Percentiles rank a stretch among this genome's conserved stretches.
These are phyloP conservation scores for Trichoderma orchidacearum DNA, from an alignment of 495 filamentous ascomycete genomes.

Conservation along the genomic window DNA sequence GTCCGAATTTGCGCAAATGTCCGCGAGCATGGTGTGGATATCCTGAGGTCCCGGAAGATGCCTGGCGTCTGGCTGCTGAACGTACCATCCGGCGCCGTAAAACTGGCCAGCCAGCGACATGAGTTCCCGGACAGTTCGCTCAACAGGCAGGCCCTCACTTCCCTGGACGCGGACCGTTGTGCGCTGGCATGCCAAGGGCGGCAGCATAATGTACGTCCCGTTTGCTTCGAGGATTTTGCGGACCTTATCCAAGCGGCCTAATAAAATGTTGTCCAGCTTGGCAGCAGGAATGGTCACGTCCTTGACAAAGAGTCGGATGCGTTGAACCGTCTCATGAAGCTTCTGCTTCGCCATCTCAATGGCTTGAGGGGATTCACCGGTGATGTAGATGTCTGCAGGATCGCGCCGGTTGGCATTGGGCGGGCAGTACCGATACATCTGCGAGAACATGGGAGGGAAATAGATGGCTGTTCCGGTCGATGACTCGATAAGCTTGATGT, in stretches of 20 bases:
- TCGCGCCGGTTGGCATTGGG: constrained; percentile 63
- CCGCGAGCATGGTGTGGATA: constrained; percentile 77
- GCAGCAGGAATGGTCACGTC: constrained; percentile 70
- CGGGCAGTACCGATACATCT: constrained; percentile 77
- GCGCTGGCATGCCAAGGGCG: constrained; percentile 66
- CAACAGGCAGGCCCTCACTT: constrained; percentile 79
- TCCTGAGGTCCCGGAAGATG: constrained; percentile 63
- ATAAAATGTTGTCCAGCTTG: constrained; percentile 88
- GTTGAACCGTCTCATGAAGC: constrained; percentile 63
- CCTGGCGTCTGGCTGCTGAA: constrained; percentile 59
- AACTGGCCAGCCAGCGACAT: constrained; percentile 95
- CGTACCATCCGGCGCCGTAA: constrained; percentile 94
- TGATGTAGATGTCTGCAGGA: constrained; percentile 85
- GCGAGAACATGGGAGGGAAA: constrained; percentile 86
- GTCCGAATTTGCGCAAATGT: constrained; percentile 91
- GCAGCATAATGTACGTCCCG: constrained; percentile 84
- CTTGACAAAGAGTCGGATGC: constrained; percentile 78
- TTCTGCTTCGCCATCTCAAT: constrained; percentile 80
- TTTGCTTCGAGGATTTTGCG: constrained; percentile 96
- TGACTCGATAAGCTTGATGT: constrained; percentile 93
- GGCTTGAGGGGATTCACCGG: constrained; percentile 64
- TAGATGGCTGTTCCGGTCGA: constrained; percentile 91
- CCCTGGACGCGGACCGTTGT: constrained; percentile 79
- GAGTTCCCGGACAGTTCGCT: constrained; percentile 84
- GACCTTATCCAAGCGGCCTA: constrained; percentile 86